Conservation (phyloP, 305 asterid genomes). For the Caryopteris hybrid region DNA sequence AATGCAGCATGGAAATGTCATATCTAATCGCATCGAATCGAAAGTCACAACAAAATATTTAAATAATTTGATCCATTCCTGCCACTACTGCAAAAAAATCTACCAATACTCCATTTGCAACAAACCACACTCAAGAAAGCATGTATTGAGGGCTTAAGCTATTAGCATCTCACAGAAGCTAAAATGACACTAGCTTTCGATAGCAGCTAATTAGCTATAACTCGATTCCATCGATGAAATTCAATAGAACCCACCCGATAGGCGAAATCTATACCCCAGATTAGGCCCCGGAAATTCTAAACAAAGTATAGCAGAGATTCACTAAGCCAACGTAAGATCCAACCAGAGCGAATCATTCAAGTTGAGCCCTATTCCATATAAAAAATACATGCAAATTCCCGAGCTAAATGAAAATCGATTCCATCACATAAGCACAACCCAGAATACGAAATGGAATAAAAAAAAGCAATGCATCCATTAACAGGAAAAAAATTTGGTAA, state of each 20-base stretch:
- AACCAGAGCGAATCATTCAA: not conserved
- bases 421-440: not conserved
- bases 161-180: not conserved
- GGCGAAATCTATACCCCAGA: not conserved
- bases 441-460: not conserved
- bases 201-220: not conserved
- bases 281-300: not conserved
- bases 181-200: not conserved
- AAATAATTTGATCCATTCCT: not conserved
- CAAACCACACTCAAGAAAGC: not conserved
- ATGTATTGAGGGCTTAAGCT: not conserved
- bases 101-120: no score
- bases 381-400: not conserved
- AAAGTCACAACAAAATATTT: not conserved
- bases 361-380: constrained; percentile 1
- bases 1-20: not conserved
- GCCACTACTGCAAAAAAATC: not conserved
- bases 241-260: not conserved
- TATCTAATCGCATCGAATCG: not conserved
- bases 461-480: not conserved
- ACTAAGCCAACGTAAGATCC: constrained; percentile 21
- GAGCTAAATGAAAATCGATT: not conserved
- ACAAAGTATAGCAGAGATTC: not conserved
- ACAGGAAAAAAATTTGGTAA: not conserved
- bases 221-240: not conserved